Conservation (phyloP, 805 yeast genomes). For the Yamadazyma nakazawae region DNA sequence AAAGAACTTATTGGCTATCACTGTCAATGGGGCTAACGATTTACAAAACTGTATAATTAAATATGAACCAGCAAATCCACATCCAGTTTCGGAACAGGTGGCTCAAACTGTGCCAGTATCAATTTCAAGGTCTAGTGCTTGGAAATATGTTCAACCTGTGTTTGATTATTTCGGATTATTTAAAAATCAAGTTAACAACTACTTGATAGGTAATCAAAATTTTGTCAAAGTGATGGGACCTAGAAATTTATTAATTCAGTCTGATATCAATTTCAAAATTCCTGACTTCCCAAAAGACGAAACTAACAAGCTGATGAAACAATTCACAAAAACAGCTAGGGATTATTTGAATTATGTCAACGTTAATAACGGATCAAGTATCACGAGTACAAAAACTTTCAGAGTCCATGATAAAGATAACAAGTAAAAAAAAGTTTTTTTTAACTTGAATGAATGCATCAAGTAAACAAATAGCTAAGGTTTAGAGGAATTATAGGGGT, state of each 20-base stretch:
- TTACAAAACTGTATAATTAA: conserved; percentile 37
- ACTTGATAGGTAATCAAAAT: conserved; percentile 33
- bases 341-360: conserved; percentile 51
- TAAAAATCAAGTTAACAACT: conserved; percentile 9
- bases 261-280: conserved; percentile 28
- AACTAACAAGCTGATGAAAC: conserved; percentile 5
- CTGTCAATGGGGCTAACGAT: conserved; percentile 48
- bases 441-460: too few relatives aligned
- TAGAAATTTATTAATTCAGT: conserved; percentile 46
- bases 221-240: conserved; percentile 57
- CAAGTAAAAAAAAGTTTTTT: too few relatives aligned
- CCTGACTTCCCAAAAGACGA: conserved; percentile 15
- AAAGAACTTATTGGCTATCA: conserved; percentile 46
- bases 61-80: conserved; percentile 15
- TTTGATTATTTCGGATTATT: neutral
- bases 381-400: conserved; percentile 41
- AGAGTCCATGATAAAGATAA: neutral
- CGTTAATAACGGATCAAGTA: conserved; percentile 36
- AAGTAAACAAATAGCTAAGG: too few relatives aligned
- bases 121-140: neutral
- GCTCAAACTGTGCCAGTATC: neutral
- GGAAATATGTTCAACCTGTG: neutral
- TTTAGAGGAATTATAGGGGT: too few relatives aligned
- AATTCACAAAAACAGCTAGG: conserved; percentile 22
- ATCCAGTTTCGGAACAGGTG: neutral